phyloP scores from a whole-genome alignment of 495 filamentous ascomycete genomes.

The Bombardia bombarda region DNA sequence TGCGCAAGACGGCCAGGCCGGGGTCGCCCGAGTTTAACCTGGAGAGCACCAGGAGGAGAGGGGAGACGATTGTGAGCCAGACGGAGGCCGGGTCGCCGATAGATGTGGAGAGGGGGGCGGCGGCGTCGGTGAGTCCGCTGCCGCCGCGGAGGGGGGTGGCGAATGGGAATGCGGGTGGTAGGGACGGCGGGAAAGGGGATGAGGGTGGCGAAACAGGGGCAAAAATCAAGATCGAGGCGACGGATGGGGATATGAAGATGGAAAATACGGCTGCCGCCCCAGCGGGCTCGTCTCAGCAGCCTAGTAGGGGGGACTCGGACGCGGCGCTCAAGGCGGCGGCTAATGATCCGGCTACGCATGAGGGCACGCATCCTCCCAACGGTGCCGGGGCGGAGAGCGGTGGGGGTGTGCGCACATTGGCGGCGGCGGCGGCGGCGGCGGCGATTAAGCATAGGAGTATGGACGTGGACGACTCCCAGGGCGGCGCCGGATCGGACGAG shows the following conservation, averaged over 20 bases:
- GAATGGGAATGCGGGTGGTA: background rate
- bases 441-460: conserved; percentile 24
- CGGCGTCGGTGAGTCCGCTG: too few species aligned
- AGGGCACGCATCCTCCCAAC: too few species aligned
- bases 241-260: background rate
- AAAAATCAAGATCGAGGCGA: background rate
- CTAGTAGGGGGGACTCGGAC: conserved; percentile 38
- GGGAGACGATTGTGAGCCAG: conserved; percentile 28
- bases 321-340: conserved; percentile 38
- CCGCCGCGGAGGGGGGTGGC: too few species aligned
- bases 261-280: too few species aligned
- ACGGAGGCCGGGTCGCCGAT: conserved; percentile 15
- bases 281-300: too few species aligned
- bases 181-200: background rate
- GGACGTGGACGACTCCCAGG: conserved; percentile 8
- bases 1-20: conserved; percentile 33
- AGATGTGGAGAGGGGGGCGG: conserved; percentile 20
- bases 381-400: too few species aligned
- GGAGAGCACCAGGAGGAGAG: conserved; percentile 37
- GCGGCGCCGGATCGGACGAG: background rate
- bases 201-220: background rate
- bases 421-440: conserved; percentile 18
- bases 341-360: conserved; percentile 34
- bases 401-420: too few species aligned
- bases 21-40: conserved; percentile 37